Evolutionary conservation across 768 basidiomycete species (phyloP).

Genomic region (Rhodotorula babjevae): DNA sequence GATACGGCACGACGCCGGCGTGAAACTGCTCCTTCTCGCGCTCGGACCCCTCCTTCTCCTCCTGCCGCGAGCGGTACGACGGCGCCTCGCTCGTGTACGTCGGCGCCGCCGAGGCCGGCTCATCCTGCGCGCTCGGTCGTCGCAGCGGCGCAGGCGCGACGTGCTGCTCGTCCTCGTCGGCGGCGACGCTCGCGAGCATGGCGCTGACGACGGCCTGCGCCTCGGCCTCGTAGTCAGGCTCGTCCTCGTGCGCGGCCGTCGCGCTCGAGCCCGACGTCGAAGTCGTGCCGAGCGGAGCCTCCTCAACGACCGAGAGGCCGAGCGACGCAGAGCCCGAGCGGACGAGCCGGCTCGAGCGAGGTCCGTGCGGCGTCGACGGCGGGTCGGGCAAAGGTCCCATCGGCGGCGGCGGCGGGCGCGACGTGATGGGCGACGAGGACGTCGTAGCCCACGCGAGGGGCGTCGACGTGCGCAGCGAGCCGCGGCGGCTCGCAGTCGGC

Average conservation of each 20-base stretch:
- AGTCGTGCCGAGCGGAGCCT: constrained; percentile 5
- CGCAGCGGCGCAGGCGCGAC: not conserved
- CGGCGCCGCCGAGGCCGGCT: too few relatives aligned
- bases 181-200: not conserved
- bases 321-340: not conserved
- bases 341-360: not conserved
- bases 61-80: not conserved
- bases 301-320: constrained; percentile 8
- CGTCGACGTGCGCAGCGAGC: not conserved
- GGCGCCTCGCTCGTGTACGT: too few relatives aligned
- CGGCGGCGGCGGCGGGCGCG: not conserved
- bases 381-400: not conserved
- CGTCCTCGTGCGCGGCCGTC: not conserved
- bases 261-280: not conserved
- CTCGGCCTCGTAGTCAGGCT: not conserved
- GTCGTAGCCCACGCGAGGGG: constrained; percentile 12
- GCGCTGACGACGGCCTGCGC: not conserved
- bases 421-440: constrained; percentile 2
- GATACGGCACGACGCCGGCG: not conserved
- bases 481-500: constrained; percentile 1
- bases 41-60: not conserved
- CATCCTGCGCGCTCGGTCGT: too few relatives aligned
- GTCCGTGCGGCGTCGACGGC: not conserved
- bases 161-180: not conserved
- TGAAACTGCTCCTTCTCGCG: not conserved